Base-by-base conservation (phyloP, 192 early-diverging fungal species). In the Phlyctochytrium planicorne region DNA sequence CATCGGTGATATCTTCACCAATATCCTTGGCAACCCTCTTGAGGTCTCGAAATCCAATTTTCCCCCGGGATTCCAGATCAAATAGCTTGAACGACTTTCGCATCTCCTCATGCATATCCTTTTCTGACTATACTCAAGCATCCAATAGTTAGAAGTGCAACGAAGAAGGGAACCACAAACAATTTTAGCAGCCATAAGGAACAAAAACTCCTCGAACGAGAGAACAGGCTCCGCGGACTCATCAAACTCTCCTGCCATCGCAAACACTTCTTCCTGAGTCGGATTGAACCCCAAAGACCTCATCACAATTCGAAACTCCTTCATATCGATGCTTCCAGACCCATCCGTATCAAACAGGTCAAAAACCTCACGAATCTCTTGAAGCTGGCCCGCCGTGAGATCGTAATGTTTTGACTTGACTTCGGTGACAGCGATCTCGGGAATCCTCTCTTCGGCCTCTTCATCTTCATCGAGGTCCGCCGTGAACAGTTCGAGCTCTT, bases 271-370 rank as follows among this genome's bases (percentile, higher is more conserved):
- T 23, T 78, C 75, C 37, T 84, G 83, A 59, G 82, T 84, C 30
- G 75, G 70, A 65, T 88, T 81, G 74, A 91, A 90, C 4, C 90
- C 90, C 6, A 91, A 72, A 20, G 90, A 89, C 17, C 88, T 79
- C 85, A 91, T 86, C 14, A 89, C 87, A 2, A 85, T 77, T 73
- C 82, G 62, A 1, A 89, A 70, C 75, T 90, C 90, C 63, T 84
- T 85, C 50, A 80, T 84, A 80, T 89, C 88, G 1, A 91, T 68
- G 17, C 74, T 68, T 20, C 76, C 79, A 50, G 88, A 86, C 50
- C 85, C 82, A 76, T 90, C 88, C 0, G 75, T 77, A 65, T 78
- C 76, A 62, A 78, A 78, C 30, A 78, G 53, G 52, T 78, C 63
- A 61, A 78, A 78, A 0, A 74, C 76, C 25, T 78, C 76, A 20